Conservation (phyloP, 169 alveolate genomes). For the Eimeria necatrix region DNA sequence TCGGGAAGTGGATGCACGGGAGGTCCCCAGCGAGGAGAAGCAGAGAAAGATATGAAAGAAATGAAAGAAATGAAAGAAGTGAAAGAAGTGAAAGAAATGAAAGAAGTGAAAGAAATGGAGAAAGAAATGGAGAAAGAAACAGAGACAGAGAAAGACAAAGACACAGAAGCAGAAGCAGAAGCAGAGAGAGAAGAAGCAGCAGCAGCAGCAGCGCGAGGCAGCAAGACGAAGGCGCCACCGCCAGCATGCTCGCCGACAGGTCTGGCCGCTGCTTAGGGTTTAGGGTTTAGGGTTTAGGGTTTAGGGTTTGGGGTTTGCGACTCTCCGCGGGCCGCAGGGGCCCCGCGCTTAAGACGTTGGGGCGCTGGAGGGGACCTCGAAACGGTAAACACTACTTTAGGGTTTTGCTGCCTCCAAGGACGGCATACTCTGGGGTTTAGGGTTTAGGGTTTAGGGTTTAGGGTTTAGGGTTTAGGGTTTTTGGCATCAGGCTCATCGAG, state of each 20-base stretch:
- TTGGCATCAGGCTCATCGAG: slow-evolving; percentile 45
- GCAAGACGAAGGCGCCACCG: background rate
- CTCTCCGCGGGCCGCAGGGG: no score
- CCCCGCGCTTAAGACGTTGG: no score
- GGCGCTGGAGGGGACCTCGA: no score
- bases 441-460: slow-evolving; percentile 22
- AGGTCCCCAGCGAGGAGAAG: background rate
- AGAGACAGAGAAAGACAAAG: background rate
- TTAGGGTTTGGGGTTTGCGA: background rate
- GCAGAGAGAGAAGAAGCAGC: background rate
- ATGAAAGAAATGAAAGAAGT: background rate
- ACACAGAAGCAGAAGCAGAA: background rate
- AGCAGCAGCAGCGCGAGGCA: background rate
- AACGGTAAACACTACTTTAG: no score
- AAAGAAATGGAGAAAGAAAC: background rate
- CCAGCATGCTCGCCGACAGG: slow-evolving; percentile 17
- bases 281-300: slow-evolving; percentile 13
- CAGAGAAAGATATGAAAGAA: background rate
- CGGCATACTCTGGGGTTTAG: no score
- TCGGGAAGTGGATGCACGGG: background rate
- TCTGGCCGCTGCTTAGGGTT: no score
- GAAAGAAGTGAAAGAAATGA: background rate
- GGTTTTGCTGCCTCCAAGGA: background rate
- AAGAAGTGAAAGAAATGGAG: background rate
- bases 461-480: slow-evolving; percentile 57